These are phyloP conservation scores for Yamadazyma songkhlaensis DNA, from an alignment of 1,139 yeast species.

Conservation along the genomic window DNA sequence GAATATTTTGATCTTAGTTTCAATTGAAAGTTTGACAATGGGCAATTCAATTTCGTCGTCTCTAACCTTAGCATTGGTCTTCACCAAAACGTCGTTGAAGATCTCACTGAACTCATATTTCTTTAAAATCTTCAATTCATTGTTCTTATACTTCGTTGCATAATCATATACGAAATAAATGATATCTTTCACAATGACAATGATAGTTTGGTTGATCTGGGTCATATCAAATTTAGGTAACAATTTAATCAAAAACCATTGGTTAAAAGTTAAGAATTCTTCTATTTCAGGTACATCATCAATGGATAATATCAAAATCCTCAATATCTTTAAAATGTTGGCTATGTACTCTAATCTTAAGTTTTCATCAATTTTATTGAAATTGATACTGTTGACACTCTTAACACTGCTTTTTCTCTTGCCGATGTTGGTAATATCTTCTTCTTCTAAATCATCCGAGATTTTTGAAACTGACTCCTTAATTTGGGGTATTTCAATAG, in stretches of 20 bases:
- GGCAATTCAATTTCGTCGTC: constrained; percentile 15
- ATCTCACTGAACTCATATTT: constrained; percentile 19
- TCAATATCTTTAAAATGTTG: constrained; percentile 26
- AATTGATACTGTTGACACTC: constrained; percentile 7
- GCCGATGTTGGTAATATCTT: constrained; percentile 24
- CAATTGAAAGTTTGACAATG: constrained; percentile 26
- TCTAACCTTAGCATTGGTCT: constrained; percentile 20
- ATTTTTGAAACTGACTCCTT: neutral
- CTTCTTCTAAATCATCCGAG: constrained; percentile 20
- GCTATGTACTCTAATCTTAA: constrained; percentile 23
- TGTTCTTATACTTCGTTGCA: constrained; percentile 2
- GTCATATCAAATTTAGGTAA: constrained; percentile 16
- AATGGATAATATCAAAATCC: constrained; percentile 11
- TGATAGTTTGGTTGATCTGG: constrained; percentile 16
- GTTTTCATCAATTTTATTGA: constrained; percentile 25
- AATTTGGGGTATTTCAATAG: constrained; percentile 11
- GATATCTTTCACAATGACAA: constrained; percentile 26
- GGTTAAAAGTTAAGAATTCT: constrained; percentile 12
- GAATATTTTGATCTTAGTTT: constrained; percentile 25
- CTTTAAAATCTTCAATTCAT: neutral
- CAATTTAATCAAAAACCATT: constrained; percentile 20
- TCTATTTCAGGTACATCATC: neutral
- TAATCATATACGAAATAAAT: constrained; percentile 23
- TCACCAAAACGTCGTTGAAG: constrained; percentile 21
- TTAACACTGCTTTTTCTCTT: constrained; percentile 7